Evolutionary conservation across 768 basidiomycete species (phyloP), one percentile per base, ranked within the genome.

Genomic region (Auricularia cornea): DNA sequence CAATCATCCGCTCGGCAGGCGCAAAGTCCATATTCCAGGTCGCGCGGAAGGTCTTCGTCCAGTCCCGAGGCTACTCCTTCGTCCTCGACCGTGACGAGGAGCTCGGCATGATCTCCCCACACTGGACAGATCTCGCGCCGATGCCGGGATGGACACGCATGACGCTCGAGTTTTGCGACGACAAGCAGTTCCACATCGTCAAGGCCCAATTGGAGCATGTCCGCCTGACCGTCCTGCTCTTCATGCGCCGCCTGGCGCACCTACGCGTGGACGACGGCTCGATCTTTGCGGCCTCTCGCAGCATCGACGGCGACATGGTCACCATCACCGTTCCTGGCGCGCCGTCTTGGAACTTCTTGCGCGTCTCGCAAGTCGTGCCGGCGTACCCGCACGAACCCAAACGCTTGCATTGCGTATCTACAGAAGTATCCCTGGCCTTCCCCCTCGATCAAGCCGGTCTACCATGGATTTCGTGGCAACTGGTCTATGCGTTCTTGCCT

Each of bases 1-100:
- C 14, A 28, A 20, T 8, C 14, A 6, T 60, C 40, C 26, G 26
- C 30, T 23, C 10, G 20, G 20, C 51, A 69, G 68, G 68, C 8
- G 72, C 72, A 67, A 72, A 72, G 62, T 68, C 71, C 11, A 71
- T 72, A 16, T 72, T 72, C 59, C 69, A 67, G 20, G 68, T 72
- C 56, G 69, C 71, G 11, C 38, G 70, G 28, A 20, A 59, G 16
- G 71, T 72, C 8, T 54, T 66, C 61, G 68, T 72, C 52, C 61
- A 63, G 6, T 72, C 71, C 1, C 44, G 67, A 16, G 57, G 63
- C 16, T 72, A 64, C 32, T 64, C 66, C 2, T 72, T 72, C 61
- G 40, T 63, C 23, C 68, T 72, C 40, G 65, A 72, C 52, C 63
- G 62, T 3, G 60, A 54, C 12, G 20, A 59, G 20, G 38, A 30